Evolutionary conservation across 2,329 filamentous ascomycete species (phyloP).

Genomic region (Xylaria polymorpha): DNA sequence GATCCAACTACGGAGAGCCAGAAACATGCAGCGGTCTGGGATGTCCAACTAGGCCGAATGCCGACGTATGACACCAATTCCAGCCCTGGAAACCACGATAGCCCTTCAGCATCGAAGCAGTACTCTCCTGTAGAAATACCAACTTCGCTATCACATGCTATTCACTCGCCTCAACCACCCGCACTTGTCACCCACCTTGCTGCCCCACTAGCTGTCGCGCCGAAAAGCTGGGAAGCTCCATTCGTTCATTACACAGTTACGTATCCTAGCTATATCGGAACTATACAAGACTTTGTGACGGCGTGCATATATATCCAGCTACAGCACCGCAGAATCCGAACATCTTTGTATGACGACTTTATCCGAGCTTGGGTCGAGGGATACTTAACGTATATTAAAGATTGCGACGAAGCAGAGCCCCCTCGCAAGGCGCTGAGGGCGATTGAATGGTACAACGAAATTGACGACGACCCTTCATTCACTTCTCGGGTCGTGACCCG

Average conservation of each 20-base stretch:
- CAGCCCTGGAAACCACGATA: not conserved
- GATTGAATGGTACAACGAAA: slow-evolving; percentile 52
- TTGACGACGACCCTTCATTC: slow-evolving; percentile 47
- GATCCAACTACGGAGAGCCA: slow-evolving; percentile 12
- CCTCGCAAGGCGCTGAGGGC: slow-evolving; percentile 44
- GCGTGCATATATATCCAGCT: slow-evolving; percentile 49
- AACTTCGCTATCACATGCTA: slow-evolving; percentile 23
- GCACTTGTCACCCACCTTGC: not conserved
- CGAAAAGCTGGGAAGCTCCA: slow-evolving; percentile 37
- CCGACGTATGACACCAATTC: slow-evolving; percentile 2
- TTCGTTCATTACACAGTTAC: slow-evolving; percentile 46
- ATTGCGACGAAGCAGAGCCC: slow-evolving; percentile 44
- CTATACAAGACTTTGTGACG: slow-evolving; percentile 47
- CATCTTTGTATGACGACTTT: slow-evolving; percentile 52
- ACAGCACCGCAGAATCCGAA: slow-evolving; percentile 44
- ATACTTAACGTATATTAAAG: slow-evolving; percentile 48
- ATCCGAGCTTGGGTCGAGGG: slow-evolving; percentile 50
- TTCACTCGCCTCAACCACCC: slow-evolving; percentile 24
- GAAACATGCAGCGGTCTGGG: slow-evolving; percentile 19
- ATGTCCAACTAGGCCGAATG: slow-evolving; percentile 16
- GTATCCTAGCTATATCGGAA: slow-evolving; percentile 49
- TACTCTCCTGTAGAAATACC: slow-evolving; percentile 37
- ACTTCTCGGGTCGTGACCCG: slow-evolving; percentile 47
- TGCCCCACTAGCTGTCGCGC: slow-evolving; percentile 9
- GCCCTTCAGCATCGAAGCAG: slow-evolving; percentile 7